Base-by-base conservation (phyloP, 1,284 basidiomycete genomes). In the Cystobasidiaceae sp. region DNA sequence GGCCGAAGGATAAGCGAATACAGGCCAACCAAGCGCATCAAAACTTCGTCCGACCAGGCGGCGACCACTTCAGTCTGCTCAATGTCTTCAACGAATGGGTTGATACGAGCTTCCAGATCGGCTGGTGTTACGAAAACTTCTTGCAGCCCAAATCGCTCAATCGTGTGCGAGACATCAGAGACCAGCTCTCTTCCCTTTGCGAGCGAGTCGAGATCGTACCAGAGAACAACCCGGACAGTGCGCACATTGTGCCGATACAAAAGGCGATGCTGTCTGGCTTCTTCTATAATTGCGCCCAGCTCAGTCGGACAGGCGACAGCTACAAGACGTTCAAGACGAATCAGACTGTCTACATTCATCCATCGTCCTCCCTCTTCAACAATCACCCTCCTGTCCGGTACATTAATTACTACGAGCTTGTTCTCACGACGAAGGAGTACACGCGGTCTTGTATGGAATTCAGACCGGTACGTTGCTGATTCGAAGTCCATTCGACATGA, bases 121-220 rank as follows among this genome's bases (percentile, higher is more conserved):
- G 90, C 77, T 93, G 90, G 72, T 71, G 72, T 74, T 92, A 93
- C 75, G 93, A 77, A 68, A 93, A 98, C 74, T 99, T 94, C 78
- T 79, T 99, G 57, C 96, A 98, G 78, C 93, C 90, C 82, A 98
- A 98, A 82, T 92, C 89, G 69, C 79, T 99, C 13, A 88, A 86
- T 70, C 84, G 96, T 25, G 94, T 96, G 0, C 86, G 96, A 49
- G 96, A 99, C 78, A 94, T 99, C 71, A 76, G 82, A 28, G 96
- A 99, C 78, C 96, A 98, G 78, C 82, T 99, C 15, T 92, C 93
- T 0, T 86, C 86, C 4, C 80, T 99, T 32, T 98, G 96, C 77
- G 96, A 98, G 77, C 87, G 96, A 30, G 94, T 97, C 45, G 96
- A 98, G 75, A 86, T 99, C 46, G 85, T 94, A 21, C 85, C 97